Conservation (phyloP, 2,329 filamentous ascomycete genomes). For the Talaromyces sp. region DNA sequence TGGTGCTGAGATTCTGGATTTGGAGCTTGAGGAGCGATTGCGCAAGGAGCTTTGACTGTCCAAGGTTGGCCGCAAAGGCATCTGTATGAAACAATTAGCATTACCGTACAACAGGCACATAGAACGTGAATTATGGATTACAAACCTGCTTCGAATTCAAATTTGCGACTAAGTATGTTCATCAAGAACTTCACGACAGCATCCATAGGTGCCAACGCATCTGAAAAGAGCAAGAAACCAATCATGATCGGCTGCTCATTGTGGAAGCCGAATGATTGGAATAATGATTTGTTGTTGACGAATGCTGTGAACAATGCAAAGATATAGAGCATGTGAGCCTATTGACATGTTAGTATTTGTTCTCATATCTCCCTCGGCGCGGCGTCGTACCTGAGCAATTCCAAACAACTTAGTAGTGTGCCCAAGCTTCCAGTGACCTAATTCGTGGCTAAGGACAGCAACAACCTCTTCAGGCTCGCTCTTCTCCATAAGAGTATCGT, state of each 20-base stretch:
- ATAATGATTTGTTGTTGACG: slow-evolving; percentile 90
- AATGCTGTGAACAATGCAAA: slow-evolving; percentile 96
- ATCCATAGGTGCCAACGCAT: slow-evolving; percentile 92
- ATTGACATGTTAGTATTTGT: slow-evolving; percentile 19
- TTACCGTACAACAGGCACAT: background rate
- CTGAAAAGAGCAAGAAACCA: slow-evolving; percentile 95
- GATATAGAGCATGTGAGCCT: slow-evolving; percentile 94
- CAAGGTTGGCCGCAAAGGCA: slow-evolving; percentile 78
- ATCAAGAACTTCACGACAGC: slow-evolving; percentile 91
- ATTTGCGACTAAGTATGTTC: slow-evolving; percentile 91
- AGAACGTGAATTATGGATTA: background rate
- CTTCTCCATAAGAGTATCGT: slow-evolving; percentile 96
- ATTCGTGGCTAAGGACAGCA: slow-evolving; percentile 89
- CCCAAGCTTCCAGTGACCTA: slow-evolving; percentile 94
- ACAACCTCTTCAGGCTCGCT: slow-evolving; percentile 88
- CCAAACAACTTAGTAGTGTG: slow-evolving; percentile 90
- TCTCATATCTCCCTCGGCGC: slow-evolving; percentile 7
- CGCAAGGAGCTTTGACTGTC: slow-evolving; percentile 79
- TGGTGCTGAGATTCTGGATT: slow-evolving; percentile 94
- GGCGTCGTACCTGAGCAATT: slow-evolving; percentile 67
- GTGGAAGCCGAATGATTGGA: slow-evolving; percentile 85
- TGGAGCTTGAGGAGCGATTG: slow-evolving; percentile 93
- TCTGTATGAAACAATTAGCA: slow-evolving; percentile 48
- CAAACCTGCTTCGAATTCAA: slow-evolving; percentile 88
- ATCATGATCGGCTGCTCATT: slow-evolving; percentile 86